A percentile compares a stretch with the other conserved stretches of the same genome.
Evolutionary conservation across 176 grass and related monocot species (phyloP).

Genomic region (Juncus inflexus): DNA sequence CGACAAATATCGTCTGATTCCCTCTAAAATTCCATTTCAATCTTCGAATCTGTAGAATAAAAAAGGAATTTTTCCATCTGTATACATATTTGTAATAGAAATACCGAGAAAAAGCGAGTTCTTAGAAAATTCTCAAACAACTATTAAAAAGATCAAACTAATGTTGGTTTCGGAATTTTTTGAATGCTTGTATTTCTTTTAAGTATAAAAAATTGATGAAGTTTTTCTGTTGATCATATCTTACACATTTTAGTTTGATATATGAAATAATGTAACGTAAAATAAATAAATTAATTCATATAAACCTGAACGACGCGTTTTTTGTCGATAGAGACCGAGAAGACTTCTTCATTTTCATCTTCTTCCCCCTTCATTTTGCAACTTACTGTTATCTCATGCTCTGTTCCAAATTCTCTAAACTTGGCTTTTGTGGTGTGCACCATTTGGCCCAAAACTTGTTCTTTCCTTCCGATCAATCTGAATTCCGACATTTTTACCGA

Average conservation of each 20-base stretch:
- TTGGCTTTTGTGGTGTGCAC: conserved; percentile 39
- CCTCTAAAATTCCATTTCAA: conserved; percentile 73
- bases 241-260: too few relatives aligned
- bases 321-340: conserved; percentile 67
- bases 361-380: conserved; percentile 28
- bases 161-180: too few relatives aligned
- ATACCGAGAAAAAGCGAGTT: too few relatives aligned
- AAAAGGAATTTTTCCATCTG: too few relatives aligned
- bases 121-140: too few relatives aligned
- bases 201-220: too few relatives aligned
- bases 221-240: too few relatives aligned
- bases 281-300: not conserved
- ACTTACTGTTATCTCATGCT: conserved; percentile 80
- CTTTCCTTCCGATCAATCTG: conserved; percentile 33
- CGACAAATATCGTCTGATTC: conserved; percentile 92
- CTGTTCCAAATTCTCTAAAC: conserved; percentile 54
- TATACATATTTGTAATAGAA: too few relatives aligned
- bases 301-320: conserved; percentile 53
- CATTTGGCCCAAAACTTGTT: conserved; percentile 52
- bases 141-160: too few relatives aligned
- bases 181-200: too few relatives aligned
- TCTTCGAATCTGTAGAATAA: conserved; percentile 30
- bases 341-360: conserved; percentile 31
- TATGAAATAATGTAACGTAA: not conserved
- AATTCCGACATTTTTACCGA: conserved; percentile 32